Percentiles rank a stretch among this genome's conserved stretches.
These are phyloP conservation scores for Macrotyloma uniflorum DNA, from an alignment of 306 rosid genomes.

Conservation along the genomic window DNA sequence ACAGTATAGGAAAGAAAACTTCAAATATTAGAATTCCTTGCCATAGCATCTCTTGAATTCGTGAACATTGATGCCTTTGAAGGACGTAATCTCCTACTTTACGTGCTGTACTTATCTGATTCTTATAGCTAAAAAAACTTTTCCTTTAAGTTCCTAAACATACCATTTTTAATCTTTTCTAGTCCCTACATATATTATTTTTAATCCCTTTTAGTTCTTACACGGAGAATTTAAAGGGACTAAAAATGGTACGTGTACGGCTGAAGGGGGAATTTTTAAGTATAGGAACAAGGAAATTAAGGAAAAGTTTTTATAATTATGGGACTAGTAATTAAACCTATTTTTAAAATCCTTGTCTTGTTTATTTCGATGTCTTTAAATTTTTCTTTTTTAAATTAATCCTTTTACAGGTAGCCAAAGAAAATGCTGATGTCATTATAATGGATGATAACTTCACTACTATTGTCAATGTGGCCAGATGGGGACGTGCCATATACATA, in stretches of 20 bases:
- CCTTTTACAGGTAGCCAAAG: conserved; percentile 81
- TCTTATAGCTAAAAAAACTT: too few species aligned
- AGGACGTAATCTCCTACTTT: not conserved
- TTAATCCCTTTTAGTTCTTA: not conserved
- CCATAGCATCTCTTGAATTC: not conserved
- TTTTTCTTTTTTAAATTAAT: conserved; percentile 24
- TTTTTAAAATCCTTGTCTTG: not conserved
- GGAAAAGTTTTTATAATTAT: too few species aligned
- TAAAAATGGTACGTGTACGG: too few species aligned
- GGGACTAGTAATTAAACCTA: too few species aligned
- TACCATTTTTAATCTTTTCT: too few species aligned
- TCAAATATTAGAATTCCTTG: not conserved
- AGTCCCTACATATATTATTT: too few species aligned
- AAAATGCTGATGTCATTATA: conserved; percentile 89
- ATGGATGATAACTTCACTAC: conserved; percentile 88
- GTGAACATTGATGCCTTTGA: conserved; percentile 10
- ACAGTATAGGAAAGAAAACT: conserved; percentile 1
- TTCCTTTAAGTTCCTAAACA: too few species aligned
- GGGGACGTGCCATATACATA: conserved; percentile 94
- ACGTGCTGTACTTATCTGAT: not conserved
- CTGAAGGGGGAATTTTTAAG: too few species aligned
- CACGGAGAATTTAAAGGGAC: too few species aligned
- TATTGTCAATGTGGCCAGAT: conserved; percentile 82
- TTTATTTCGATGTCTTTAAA: not conserved
- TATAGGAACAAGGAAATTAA: too few species aligned